phyloP scores from a whole-genome alignment of 164 flowering plant species.

The Berberis vulgaris region DNA sequence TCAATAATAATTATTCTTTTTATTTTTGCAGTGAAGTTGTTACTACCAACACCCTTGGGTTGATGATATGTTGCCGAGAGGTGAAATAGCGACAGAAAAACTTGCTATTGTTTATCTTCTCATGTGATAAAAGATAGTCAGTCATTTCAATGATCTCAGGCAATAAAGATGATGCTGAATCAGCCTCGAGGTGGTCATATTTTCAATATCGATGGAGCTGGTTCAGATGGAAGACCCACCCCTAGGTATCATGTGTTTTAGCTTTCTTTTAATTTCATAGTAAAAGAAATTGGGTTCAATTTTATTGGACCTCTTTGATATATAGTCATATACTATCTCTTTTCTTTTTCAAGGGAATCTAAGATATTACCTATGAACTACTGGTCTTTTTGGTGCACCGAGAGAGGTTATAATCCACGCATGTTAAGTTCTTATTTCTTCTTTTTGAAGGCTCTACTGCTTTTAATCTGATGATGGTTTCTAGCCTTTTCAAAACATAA shows the following conservation, averaged over 20 bases:
- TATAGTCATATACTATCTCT: no score
- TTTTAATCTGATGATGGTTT: no score
- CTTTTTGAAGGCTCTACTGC: no score
- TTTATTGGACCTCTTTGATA: neutral
- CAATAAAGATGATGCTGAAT: slow-evolving; percentile 81
- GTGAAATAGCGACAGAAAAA: slow-evolving; percentile 21
- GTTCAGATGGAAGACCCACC: slow-evolving; percentile 98
- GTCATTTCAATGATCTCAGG: slow-evolving; percentile 33
- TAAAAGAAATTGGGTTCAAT: neutral
- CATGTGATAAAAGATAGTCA: neutral
- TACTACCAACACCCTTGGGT: slow-evolving; percentile 84
- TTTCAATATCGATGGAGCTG: slow-evolving; percentile 98
- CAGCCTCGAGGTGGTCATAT: slow-evolving; percentile 91
- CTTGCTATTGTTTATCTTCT: neutral
- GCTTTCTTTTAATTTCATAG: neutral
- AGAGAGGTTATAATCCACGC: no score
- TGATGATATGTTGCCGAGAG: slow-evolving; percentile 98
- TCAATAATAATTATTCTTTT: neutral
- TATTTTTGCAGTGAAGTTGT: slow-evolving; percentile 75
- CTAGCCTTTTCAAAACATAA: no score
- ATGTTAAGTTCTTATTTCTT: no score
- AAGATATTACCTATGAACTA: no score
- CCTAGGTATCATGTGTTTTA: slow-evolving; percentile 47
- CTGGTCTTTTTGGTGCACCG: no score
- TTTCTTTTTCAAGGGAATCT: no score